Conservation (phyloP, 116 monocot genomes). For the Phalaenopsis hybrid region DNA sequence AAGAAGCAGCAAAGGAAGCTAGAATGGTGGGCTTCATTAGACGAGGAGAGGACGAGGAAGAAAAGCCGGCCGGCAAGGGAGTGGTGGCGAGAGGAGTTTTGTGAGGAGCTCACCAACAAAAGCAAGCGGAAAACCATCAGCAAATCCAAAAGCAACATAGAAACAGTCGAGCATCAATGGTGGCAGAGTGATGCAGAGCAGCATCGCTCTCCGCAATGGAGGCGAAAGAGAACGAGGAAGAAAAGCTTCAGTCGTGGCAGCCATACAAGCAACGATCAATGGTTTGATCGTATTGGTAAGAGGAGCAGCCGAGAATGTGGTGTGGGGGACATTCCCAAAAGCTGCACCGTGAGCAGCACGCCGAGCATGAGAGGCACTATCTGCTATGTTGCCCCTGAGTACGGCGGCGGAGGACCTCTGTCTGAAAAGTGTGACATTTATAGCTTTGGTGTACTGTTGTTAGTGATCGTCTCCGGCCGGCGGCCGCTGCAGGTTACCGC, state of each 20-base stretch:
- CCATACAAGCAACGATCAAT: slow-evolving; percentile 25
- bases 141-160: slow-evolving; percentile 36
- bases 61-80: slow-evolving; percentile 62
- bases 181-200: slow-evolving; percentile 49
- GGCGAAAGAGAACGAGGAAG: slow-evolving; percentile 39
- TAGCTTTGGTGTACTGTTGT: slow-evolving; percentile 86
- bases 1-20: slow-evolving; percentile 40
- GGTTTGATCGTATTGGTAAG: slow-evolving; percentile 30
- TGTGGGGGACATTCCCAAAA: slow-evolving; percentile 69
- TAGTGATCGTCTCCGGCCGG: slow-evolving; percentile 86
- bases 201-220: background rate
- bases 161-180: slow-evolving; percentile 40
- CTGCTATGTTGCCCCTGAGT: slow-evolving; percentile 93
- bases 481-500: slow-evolving; percentile 86
- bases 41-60: slow-evolving; percentile 48
- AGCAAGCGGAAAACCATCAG: slow-evolving; percentile 24
- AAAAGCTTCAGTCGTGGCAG: slow-evolving; percentile 39
- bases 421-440: slow-evolving; percentile 97
- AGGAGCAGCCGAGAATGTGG: slow-evolving; percentile 55
- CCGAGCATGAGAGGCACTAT: slow-evolving; percentile 99
- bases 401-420: slow-evolving; percentile 55
- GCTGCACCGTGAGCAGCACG: slow-evolving; percentile 80
- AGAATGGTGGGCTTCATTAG: slow-evolving; percentile 70
- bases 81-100: slow-evolving; percentile 98
- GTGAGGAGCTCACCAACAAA: slow-evolving; percentile 82